phyloP scores from a whole-genome alignment of 2,329 filamentous ascomycete genomes.

The Talaromyces islandicus region DNA sequence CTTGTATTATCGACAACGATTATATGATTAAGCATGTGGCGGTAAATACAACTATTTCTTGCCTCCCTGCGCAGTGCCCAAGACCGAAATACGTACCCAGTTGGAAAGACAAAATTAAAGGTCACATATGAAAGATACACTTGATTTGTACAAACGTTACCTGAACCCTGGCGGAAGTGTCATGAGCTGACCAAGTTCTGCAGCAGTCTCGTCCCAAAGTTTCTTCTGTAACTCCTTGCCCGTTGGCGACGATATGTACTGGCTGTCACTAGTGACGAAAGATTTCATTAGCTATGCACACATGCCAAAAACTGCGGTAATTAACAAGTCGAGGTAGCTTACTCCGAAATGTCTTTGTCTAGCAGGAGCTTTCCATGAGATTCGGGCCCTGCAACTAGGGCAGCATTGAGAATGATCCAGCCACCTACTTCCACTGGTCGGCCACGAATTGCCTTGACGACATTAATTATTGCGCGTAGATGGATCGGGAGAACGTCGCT shows the following conservation, averaged over 20 bases:
- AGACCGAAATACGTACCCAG: neutral
- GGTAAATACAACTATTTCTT: neutral
- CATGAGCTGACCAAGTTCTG: conserved; percentile 13
- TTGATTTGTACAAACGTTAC: neutral
- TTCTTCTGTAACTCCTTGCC: conserved; percentile 16
- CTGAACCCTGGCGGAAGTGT: conserved; percentile 10
- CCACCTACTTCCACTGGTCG: conserved; percentile 15
- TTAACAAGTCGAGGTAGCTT: conserved; percentile 7
- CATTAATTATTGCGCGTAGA: conserved; percentile 11
- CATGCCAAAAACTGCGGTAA: neutral
- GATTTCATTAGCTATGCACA: neutral
- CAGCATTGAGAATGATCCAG: conserved; percentile 16
- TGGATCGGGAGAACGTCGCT: conserved; percentile 15
- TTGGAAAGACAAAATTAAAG: neutral
- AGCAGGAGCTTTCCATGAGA: conserved; percentile 17
- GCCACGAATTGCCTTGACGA: conserved; percentile 11
- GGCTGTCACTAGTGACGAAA: conserved; percentile 7
- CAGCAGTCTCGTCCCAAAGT: conserved; percentile 18
- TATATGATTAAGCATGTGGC: neutral
- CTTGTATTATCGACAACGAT: neutral
- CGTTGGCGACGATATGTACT: conserved; percentile 13
- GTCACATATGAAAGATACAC: neutral
- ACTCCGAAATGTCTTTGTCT: conserved; percentile 18
- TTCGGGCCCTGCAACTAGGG: conserved; percentile 15
- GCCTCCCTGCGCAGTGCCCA: neutral